phyloP scores from a whole-genome alignment of 2,329 filamentous ascomycete genomes.

The Coniochaeta hoffmannii region DNA sequence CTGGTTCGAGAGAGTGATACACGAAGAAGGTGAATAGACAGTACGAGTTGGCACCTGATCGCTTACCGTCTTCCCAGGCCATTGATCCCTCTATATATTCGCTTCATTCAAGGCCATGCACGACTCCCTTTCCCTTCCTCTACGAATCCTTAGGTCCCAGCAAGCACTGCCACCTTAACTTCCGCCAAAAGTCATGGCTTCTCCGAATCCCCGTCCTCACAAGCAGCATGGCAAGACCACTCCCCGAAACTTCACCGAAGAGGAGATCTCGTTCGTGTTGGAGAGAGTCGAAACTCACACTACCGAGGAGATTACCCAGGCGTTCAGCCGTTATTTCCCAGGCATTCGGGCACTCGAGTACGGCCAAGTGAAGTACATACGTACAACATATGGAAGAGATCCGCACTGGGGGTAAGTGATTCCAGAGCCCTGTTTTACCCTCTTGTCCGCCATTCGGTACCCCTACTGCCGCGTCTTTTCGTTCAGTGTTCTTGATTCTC shows the following conservation, averaged over 20 bases:
- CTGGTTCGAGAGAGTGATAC: not conserved
- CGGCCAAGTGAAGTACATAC: not conserved
- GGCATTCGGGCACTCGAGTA: not conserved
- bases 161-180: no score
- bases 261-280: constrained; percentile 28
- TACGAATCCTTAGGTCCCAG: no score
- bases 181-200: not conserved
- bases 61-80: not conserved
- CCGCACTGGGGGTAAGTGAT: not conserved
- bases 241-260: constrained; percentile 21
- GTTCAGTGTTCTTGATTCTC: no score
- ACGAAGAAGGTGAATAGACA: not conserved
- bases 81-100: not conserved
- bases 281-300: not conserved
- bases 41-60: not conserved
- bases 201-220: not conserved
- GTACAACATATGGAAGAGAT: not conserved
- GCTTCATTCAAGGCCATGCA: no score
- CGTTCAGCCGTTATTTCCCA: not conserved
- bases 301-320: not conserved
- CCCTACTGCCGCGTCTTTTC: not conserved
- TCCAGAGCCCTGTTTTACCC: no score
- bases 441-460: no score
- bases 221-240: constrained; percentile 13
- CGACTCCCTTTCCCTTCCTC: not conserved